Conservation (phyloP, 2,329 filamentous ascomycete genomes). For the Alternaria rosae region DNA sequence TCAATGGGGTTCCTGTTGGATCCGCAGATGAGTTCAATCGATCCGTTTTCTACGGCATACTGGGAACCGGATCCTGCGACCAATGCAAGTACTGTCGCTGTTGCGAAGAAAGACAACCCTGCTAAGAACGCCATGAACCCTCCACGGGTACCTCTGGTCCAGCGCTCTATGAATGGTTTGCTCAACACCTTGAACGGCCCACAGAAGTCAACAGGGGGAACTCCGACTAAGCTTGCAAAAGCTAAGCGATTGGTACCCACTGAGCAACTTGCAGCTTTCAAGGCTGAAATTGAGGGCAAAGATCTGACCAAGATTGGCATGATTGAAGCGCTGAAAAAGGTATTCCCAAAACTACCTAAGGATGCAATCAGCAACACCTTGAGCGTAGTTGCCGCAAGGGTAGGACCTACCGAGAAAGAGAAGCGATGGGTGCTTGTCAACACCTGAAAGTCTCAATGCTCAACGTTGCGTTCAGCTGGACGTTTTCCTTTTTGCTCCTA, state of each 20-base stretch:
- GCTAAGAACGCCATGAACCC: conserved; percentile 47
- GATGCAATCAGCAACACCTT: conserved; percentile 75
- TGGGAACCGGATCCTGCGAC: conserved; percentile 63
- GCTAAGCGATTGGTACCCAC: conserved; percentile 61
- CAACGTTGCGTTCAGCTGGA: background rate
- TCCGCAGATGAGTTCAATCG: conserved; percentile 66
- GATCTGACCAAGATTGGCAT: conserved; percentile 77
- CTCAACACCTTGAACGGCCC: conserved; percentile 40
- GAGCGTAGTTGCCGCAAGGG: conserved; percentile 68
- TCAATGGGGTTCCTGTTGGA: conserved; percentile 75
- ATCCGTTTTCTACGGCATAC: conserved; percentile 84
- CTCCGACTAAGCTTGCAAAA: conserved; percentile 46
- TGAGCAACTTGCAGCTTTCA: conserved; percentile 72
- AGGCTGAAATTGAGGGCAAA: conserved; percentile 71
- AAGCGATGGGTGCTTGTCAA: conserved; percentile 66
- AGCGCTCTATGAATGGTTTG: conserved; percentile 47
- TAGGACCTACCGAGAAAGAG: conserved; percentile 67
- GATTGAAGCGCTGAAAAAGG: conserved; percentile 76
- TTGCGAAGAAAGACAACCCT: conserved; percentile 23
- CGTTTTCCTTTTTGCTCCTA: background rate
- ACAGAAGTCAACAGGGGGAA: conserved; percentile 21
- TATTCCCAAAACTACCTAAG: conserved; percentile 75
- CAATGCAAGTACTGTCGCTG: conserved; percentile 10
- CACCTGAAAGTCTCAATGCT: conserved; percentile 11
- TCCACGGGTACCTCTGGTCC: conserved; percentile 52